Evolutionary conservation across 306 rosid genomes (phyloP), one percentile per base, ranked within the genome.

Genomic region (Comarum palustre): DNA sequence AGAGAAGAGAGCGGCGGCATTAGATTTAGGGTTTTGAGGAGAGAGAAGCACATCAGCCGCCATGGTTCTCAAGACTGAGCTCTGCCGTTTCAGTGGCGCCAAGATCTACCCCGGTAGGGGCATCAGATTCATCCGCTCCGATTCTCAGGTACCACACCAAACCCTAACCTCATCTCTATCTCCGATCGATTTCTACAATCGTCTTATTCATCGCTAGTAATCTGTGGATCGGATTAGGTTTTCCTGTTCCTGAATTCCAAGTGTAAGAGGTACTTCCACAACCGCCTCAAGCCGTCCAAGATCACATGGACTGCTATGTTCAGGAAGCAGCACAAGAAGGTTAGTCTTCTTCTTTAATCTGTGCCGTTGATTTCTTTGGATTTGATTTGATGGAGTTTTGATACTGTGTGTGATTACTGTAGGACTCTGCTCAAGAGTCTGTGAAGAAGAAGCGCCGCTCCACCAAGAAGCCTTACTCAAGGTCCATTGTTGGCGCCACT

Each of bases 31-130:
- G 55, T 8, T 67, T 45, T 1, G 52, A 45, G 71, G 24, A 16
- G 71, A 15, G 45, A 41, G 13, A 10, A 41, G 45, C 43, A 25
- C 42, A n/a, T 34, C 51, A 0, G 74, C 66, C 9, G 66, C 68
- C 57, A 72, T 72, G 75, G 75, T 72, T 72, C 75, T 72, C 83
- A 92, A 91, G 88, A 92, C 97, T 0, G 96, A 92, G 19, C 88
- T 92, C 22, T 92, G 96, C 72, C 96, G 96, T 12, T 92, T 92
- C 76, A 92, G 97, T 61, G 97, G 96, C 15, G 87, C 86, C 70
- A 92, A 92, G 95, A 90, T 92, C 67, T 92, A 92, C 66, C 98
- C 95, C 0, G 98, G 98, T 8, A 88, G 20, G 41, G 98, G 98
- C 10, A 90, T 92, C 76, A 78, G 98, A 75, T 92, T 87, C 61